These are phyloP conservation scores for Fusarium cyanostomum DNA, from an alignment of 2,329 filamentous ascomycete genomes.

Conservation along the genomic window DNA sequence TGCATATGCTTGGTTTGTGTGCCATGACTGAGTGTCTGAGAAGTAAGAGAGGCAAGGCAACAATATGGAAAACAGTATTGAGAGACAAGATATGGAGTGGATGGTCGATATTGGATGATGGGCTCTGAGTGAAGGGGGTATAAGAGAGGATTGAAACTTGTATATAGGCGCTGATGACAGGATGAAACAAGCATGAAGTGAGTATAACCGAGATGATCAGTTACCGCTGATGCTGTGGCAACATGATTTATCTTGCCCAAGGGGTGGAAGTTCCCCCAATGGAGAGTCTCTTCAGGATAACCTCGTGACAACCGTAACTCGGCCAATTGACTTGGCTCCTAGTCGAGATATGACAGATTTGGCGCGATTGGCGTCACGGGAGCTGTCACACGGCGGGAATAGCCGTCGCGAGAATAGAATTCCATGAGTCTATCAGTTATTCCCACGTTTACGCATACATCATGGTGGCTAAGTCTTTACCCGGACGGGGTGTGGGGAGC, in stretches of 20 bases:
- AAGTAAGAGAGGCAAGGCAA: neutral
- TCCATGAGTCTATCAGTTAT: neutral
- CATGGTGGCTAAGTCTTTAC: constrained; percentile 32
- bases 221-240: constrained; percentile 24
- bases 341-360: neutral
- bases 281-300: constrained; percentile 6
- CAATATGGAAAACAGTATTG: neutral
- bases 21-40: constrained; percentile 50
- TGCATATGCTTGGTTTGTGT: constrained; percentile 74
- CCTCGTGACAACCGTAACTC: constrained; percentile 8
- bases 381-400: constrained; percentile 14
- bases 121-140: neutral
- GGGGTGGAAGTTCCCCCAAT: constrained; percentile 13
- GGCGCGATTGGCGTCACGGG: constrained; percentile 9
- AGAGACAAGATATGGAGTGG: neutral
- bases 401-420: constrained; percentile 12
- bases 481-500: constrained; percentile 7
- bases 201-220: neutral
- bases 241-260: constrained; percentile 17
- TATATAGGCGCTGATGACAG: neutral
- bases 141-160: constrained; percentile 1
- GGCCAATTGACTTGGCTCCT: constrained; percentile 13
- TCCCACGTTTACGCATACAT: constrained; percentile 15
- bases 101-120: neutral
- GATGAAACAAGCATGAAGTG: neutral